phyloP scores from a whole-genome alignment of 2,329 filamentous ascomycete species.

The Phaeosphaeriaceae sp. region DNA sequence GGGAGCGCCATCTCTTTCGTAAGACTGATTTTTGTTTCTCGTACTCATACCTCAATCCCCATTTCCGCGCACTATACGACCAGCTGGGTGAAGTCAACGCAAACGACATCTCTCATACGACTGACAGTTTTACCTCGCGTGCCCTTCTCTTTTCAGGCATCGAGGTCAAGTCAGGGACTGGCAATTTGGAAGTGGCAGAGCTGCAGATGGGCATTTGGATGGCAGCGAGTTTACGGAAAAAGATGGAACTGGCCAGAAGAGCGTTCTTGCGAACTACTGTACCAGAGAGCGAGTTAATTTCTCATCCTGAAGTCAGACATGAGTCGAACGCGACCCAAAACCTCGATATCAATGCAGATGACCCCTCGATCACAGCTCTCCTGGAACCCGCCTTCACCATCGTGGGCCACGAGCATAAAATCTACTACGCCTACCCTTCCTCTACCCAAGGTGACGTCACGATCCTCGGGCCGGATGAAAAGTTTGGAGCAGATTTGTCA shows the following conservation, averaged over 20 bases:
- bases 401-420: too few species aligned
- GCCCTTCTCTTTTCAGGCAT: conserved; percentile 20
- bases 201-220: conserved; percentile 26
- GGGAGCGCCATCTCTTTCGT: conserved; percentile 9
- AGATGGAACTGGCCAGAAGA: conserved; percentile 13
- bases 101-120: conserved; percentile 2
- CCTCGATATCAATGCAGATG: background rate
- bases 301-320: background rate
- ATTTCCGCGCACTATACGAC: conserved; percentile 14
- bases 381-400: too few species aligned
- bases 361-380: conserved; percentile 1
- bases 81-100: conserved; percentile 5
- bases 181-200: conserved; percentile 19
- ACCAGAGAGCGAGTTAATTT: background rate
- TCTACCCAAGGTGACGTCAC: background rate
- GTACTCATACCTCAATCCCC: conserved; percentile 15
- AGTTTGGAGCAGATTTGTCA: background rate
- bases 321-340: background rate
- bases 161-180: conserved; percentile 22
- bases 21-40: conserved; percentile 4
- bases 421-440: too few species aligned
- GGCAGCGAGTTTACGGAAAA: conserved; percentile 24
- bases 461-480: background rate
- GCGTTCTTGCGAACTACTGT: background rate
- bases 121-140: conserved; percentile 6